A percentile compares a stretch with the other conserved stretches of the same genome.
These are phyloP conservation scores for Talaromyces sp. DNA, from an alignment of 2,329 filamentous ascomycete genomes.

Conservation along the genomic window DNA sequence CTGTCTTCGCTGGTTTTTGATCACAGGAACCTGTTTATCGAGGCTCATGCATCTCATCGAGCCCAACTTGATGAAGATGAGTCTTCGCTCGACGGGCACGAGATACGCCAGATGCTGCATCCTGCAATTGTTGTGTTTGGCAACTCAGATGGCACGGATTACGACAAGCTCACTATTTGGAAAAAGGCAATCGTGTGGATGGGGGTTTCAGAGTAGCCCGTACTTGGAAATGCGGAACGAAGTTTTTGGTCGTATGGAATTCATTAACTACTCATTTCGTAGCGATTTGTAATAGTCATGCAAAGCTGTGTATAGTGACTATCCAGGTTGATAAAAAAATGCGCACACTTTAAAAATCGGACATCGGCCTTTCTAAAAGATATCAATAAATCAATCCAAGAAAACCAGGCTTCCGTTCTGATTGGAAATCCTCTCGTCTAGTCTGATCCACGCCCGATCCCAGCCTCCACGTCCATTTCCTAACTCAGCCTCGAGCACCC, in stretches of 20 bases:
- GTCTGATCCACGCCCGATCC: conserved; percentile 24
- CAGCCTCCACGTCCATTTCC: conserved; percentile 30
- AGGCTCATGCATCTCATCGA: background rate
- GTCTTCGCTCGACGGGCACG: background rate
- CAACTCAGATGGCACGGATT: background rate
- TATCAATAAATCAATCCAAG: background rate
- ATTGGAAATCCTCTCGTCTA: conserved; percentile 39
- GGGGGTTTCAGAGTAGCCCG: background rate
- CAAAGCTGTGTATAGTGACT: no score
- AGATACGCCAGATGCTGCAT: background rate
- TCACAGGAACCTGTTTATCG: background rate
- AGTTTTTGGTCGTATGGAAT: background rate
- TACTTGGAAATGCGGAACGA: background rate
- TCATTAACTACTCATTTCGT: background rate
- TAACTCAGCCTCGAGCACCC: conserved; percentile 31
- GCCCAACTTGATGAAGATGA: background rate
- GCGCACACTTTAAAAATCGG: background rate
- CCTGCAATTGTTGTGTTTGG: background rate
- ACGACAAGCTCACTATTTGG: background rate
- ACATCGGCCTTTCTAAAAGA: no score
- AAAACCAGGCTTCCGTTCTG: conserved; percentile 31
- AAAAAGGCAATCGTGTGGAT: background rate
- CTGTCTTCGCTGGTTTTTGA: background rate
- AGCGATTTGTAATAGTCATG: background rate
- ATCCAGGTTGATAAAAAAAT: background rate